Evolutionary conservation across 441 rosid genomes (phyloP).

Genomic region (Flueggea neowawraea): DNA sequence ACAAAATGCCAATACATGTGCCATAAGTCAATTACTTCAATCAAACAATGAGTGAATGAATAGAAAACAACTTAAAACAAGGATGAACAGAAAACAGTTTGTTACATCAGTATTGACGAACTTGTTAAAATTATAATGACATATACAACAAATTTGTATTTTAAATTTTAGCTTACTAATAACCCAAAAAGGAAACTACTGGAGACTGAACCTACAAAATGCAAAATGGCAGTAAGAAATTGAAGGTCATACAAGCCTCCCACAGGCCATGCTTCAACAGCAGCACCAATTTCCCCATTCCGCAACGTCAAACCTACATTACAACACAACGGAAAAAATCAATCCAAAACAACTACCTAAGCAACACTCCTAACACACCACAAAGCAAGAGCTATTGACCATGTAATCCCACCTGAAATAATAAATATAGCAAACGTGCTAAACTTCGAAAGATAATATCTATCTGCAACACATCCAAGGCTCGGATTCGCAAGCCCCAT

Average conservation of each 20-base stretch:
- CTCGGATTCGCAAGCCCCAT: constrained; percentile 85
- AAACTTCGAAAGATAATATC: constrained; percentile 64
- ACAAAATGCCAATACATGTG: too few relatives aligned
- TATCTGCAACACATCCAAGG: constrained; percentile 87
- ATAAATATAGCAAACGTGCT: constrained; percentile 80
- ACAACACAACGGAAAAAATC: not conserved
- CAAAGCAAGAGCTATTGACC: too few relatives aligned
- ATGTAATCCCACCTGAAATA: constrained; percentile 53
- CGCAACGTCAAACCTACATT: constrained; percentile 76
- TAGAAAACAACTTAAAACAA: too few relatives aligned
- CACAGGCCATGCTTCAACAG: constrained; percentile 84
- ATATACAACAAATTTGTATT: too few relatives aligned
- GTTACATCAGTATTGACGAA: too few relatives aligned
- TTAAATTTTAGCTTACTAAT: too few relatives aligned
- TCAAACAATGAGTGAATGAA: too few relatives aligned
- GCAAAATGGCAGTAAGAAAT: constrained; percentile 30
- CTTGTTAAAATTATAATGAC: too few relatives aligned
- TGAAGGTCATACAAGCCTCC: constrained; percentile 91
- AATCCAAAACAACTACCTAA: not conserved
- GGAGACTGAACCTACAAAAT: constrained; percentile 36
- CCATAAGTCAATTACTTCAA: too few relatives aligned
- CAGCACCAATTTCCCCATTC: constrained; percentile 75
- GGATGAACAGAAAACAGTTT: too few relatives aligned
- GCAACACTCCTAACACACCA: too few relatives aligned
- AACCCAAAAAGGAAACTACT: not conserved